Evolutionary conservation across 225 moss, liverwort and hornwort genomes (phyloP).

Genomic region (Bryum argenteum): DNA sequence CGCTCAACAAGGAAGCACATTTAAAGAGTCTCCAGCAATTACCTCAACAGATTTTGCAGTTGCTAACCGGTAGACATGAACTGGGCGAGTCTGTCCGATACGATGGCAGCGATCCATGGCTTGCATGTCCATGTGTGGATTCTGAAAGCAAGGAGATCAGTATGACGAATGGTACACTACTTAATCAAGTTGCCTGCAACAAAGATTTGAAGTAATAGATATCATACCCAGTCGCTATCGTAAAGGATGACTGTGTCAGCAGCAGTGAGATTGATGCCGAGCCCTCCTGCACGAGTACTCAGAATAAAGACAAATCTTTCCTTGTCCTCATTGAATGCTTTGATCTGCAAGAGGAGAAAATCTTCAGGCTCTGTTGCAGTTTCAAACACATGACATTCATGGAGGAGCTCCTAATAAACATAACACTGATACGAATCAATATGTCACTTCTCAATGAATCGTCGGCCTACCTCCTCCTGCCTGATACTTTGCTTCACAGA

Average conservation of each 20-base stretch:
- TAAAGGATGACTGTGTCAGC: slow-evolving; percentile 92
- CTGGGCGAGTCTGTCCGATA: slow-evolving; percentile 93
- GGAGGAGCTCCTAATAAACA: not conserved
- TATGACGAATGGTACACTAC: not conserved
- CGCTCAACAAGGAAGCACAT: not conserved
- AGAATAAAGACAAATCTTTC: slow-evolving; percentile 72
- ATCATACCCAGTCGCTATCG: slow-evolving; percentile 91
- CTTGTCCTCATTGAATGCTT: slow-evolving; percentile 72
- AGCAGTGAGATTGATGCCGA: slow-evolving; percentile 91
- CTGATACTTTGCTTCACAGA: slow-evolving; percentile 59
- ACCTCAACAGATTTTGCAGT: slow-evolving; percentile 89
- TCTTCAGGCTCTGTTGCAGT: not conserved
- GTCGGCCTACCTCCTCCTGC: slow-evolving; percentile 60
- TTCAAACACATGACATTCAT: not conserved
- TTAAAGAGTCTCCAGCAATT: not conserved
- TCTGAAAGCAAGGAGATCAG: slow-evolving; percentile 46
- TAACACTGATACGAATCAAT: not conserved
- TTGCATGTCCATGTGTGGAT: slow-evolving; percentile 97
- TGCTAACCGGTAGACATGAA: slow-evolving; percentile 89
- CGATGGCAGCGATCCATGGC: slow-evolving; percentile 99
- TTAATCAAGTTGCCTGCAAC: not conserved
- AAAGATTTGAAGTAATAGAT: not conserved
- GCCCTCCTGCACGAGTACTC: slow-evolving; percentile 97
- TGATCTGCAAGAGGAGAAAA: slow-evolving; percentile 65
- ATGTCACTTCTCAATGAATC: not conserved